A percentile compares a stretch with the other conserved stretches of the same genome.
These are phyloP conservation scores for Schizonepeta tenuifolia DNA, from an alignment of 257 asterid genomes.

Conservation along the genomic window DNA sequence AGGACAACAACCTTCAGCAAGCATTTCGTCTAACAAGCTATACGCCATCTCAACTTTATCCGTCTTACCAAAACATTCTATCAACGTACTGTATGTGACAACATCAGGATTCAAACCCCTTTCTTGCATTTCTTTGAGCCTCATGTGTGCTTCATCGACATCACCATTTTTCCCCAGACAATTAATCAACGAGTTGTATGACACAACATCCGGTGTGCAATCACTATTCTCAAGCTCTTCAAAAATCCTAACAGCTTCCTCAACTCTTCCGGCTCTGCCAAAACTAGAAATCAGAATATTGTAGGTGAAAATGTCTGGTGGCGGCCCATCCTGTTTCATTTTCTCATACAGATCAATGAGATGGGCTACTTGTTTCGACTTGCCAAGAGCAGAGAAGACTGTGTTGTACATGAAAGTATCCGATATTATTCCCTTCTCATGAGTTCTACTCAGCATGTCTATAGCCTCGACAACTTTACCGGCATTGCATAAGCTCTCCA, in stretches of 20 bases:
- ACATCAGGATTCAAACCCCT: conserved; percentile 92
- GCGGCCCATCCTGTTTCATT: conserved; percentile 79
- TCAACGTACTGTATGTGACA: conserved; percentile 84
- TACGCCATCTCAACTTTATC: conserved; percentile 89
- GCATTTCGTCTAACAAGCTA: conserved; percentile 78
- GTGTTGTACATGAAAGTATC: conserved; percentile 89
- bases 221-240: conserved; percentile 90
- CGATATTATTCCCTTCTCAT: conserved; percentile 71
- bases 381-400: conserved; percentile 81
- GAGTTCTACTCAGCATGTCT: conserved; percentile 75
- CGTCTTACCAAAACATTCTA: conserved; percentile 93
- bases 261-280: conserved; percentile 82
- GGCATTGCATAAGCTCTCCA: conserved; percentile 80
- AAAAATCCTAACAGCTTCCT: conserved; percentile 71
- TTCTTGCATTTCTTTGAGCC: conserved; percentile 89
- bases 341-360: conserved; percentile 72
- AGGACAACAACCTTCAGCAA: conserved; percentile 83
- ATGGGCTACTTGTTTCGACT: conserved; percentile 63
- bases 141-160: conserved; percentile 90
- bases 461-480: conserved; percentile 81
- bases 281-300: conserved; percentile 84
- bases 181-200: conserved; percentile 88
- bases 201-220: conserved; percentile 70
- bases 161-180: conserved; percentile 90
- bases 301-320: conserved; percentile 84